phyloP scores from a whole-genome alignment of 768 basidiomycete genomes.

The Coprinopsis cinerea region DNA sequence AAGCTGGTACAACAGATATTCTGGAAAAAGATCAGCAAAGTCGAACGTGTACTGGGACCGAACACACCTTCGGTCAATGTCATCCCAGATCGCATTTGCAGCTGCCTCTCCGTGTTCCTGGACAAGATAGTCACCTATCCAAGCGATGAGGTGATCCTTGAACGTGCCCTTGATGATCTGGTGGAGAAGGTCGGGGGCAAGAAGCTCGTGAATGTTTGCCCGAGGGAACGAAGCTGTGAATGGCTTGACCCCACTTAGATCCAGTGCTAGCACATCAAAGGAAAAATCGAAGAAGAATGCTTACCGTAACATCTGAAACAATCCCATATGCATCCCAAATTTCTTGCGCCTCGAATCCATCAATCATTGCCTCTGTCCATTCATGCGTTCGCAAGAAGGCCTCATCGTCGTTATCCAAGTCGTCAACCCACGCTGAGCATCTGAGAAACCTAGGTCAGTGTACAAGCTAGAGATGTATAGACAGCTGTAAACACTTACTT shows the following conservation, averaged over 20 bases:
- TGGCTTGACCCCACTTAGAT: slow-evolving; percentile 15
- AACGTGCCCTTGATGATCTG: slow-evolving; percentile 37
- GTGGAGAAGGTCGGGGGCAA: slow-evolving; percentile 28
- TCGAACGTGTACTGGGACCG: not conserved
- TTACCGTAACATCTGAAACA: not conserved
- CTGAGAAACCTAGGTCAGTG: not conserved
- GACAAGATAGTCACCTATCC: slow-evolving; percentile 27
- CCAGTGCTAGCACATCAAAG: not conserved
- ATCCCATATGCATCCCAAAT: slow-evolving; percentile 9
- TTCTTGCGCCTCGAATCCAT: not conserved
- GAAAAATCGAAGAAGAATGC: not conserved
- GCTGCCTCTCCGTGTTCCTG: slow-evolving; percentile 10
- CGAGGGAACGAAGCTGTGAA: slow-evolving; percentile 25
- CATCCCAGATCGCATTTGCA: slow-evolving; percentile 22
- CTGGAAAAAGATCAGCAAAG: slow-evolving; percentile 4
- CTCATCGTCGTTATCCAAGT: not conserved
- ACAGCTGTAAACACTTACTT: slow-evolving; percentile 16
- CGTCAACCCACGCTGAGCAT: not conserved
- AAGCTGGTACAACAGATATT: slow-evolving; percentile 18
- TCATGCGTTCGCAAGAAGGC: not conserved
- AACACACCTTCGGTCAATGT: slow-evolving; percentile 28
- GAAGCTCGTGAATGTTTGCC: slow-evolving; percentile 28
- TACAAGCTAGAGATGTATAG: not conserved
- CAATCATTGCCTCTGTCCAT: not conserved
- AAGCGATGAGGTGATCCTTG: slow-evolving; percentile 34